Base-by-base conservation (phyloP, 176 grass and related monocot species). In the Leersia perrieri region DNA sequence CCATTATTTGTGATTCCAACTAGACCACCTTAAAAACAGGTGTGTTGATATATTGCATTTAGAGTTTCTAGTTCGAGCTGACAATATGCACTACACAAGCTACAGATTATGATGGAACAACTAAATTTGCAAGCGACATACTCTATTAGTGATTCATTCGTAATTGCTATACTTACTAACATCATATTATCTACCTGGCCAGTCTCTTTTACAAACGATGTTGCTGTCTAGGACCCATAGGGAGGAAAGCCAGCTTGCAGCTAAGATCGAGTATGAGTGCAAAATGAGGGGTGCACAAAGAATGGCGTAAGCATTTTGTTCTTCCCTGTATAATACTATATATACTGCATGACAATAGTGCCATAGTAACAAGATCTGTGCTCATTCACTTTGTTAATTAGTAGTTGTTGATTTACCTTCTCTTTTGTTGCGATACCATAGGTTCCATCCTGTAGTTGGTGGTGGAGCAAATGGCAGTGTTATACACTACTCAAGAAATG, bases 141-240 rank as follows among this genome's bases (percentile, higher is more conserved):
- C 22, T 76, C 42, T 65, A 28, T 62, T 33, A 76, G 16, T 51
- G 47, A 20, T 18, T 18, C 47, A 51, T 51, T 51, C 5, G 5
- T 51, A 51, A 51, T 51, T 5, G 3, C n/a, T 76, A 42, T 58
- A 11, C 70, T 41, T 76, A 66, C 64, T 89, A 66, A 81, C 11
- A 80, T 42, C 60, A 16, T 28, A 67, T 73, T 68, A 30, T 78
- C 66, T 53, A 15, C 65, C 75, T 83, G 64, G 20, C 11, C 80
- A 98, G 92, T 95, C 96, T 74, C 90, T 98, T 85, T 73, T 98
- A 84, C 96, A 95, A 89, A 95, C 96, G 25, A 95, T 98, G 96
- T 74, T 98, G 82, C 77, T 95, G 35, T 98, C 92, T 18, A 94
- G 84, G 84, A 91, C 79, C 44, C 88, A 89, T 60, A 83, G 74